Conservation (phyloP, 306 rosid species). For the Cucurbita maxima region DNA sequence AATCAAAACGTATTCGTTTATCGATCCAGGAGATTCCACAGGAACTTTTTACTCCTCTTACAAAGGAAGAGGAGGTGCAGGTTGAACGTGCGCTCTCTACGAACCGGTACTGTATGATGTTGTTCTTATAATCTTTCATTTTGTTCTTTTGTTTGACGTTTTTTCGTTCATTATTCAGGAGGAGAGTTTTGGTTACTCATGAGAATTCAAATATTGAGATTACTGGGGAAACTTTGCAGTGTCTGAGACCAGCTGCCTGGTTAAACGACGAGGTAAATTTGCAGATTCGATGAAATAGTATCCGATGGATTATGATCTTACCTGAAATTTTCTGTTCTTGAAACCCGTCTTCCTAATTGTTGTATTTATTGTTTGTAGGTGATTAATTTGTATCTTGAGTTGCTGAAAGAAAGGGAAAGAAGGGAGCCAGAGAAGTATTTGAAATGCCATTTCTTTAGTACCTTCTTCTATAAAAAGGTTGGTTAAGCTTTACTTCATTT, state of each 20-base stretch:
- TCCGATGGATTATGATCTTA: neutral
- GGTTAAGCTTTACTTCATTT: conserved; percentile 6
- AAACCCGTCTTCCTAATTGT: conserved; percentile 8
- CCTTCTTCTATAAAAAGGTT: conserved; percentile 94
- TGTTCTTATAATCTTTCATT: conserved; percentile 9
- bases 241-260: conserved; percentile 73
- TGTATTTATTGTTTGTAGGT: conserved; percentile 40
- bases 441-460: conserved; percentile 86
- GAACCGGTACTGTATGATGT: conserved; percentile 35
- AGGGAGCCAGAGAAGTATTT: conserved; percentile 63
- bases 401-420: conserved; percentile 92
- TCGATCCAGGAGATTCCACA: conserved; percentile 31
- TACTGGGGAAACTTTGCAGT: conserved; percentile 48
- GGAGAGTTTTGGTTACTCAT: conserved; percentile 54
- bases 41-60: conserved; percentile 57
- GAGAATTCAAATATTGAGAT: conserved; percentile 62
- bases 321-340: neutral
- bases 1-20: neutral
- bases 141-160: conserved; percentile 8
- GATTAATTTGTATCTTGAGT: conserved; percentile 76
- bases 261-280: conserved; percentile 81
- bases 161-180: conserved; percentile 29
- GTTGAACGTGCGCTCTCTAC: conserved; percentile 37
- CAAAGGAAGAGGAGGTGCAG: conserved; percentile 39
- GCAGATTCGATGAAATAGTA: neutral